Evolutionary conservation across 2,329 filamentous ascomycete genomes (phyloP), one percentile per base, ranked within the genome.

Genomic region (Curvularia eragrostidis): DNA sequence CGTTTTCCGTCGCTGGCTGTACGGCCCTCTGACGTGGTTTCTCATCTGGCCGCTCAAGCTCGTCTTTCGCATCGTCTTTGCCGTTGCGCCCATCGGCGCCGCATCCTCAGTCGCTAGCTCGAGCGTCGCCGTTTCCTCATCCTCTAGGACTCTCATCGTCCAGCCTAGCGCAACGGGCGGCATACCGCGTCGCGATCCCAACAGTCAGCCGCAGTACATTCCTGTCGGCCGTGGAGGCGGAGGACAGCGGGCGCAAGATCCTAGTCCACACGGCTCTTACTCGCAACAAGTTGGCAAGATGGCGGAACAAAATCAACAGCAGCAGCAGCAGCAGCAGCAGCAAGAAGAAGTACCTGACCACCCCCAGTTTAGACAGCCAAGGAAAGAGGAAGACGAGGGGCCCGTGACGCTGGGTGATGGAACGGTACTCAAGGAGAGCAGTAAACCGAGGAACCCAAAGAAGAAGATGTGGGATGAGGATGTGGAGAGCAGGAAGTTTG

Each of bases 1-100:
- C 7, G 73, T 97, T 6, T 97, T 96, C 71, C 83, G 95, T 26
- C 83, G 95, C 43, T 82, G 94, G 39, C 73, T 99, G 7, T 99
- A 96, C 79, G 94, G 95, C 0, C 95, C 95, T 1, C 77, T 91
- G 56, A 96, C 91, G 89, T 95, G 92, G 91, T 81, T 98, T 21
- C 77, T 97, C 23, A 94, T 91, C 85, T 80, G 95, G 56, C 94
- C 94, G 1, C 67, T 94, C n/a, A 87, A 88, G 68, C 75, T 91
- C 19, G 62, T 89, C 10, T 89, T 89, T 69, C 87, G 84, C 26
- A 75, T 85, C 51, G 75, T 84, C 13, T 80, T 88, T 57, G 82
- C 82, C 15, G 78, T 88, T 2, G 77, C 89, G 82, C 30, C 81
- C 79, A 77, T 88, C 13, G 81, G 85, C 10, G 53, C 72, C 9